Conservation (phyloP, 768 basidiomycete genomes). For the Collybia nuda region DNA sequence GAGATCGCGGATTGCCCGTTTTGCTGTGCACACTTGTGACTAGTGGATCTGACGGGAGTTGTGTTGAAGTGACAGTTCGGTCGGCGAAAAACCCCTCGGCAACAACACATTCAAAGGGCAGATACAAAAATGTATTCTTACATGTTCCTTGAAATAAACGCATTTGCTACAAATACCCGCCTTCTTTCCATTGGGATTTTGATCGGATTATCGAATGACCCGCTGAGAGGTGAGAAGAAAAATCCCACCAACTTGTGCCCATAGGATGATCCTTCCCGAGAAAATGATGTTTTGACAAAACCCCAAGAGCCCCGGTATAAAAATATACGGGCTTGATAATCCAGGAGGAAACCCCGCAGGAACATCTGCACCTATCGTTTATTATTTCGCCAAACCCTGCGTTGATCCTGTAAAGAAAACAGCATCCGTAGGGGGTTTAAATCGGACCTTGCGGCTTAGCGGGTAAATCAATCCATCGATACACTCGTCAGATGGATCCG, state of each 20-base stretch:
- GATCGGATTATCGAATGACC: slow-evolving; percentile 28
- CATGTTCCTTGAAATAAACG: slow-evolving; percentile 20
- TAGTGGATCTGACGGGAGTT: slow-evolving; percentile 17
- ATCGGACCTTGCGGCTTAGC: too few species aligned
- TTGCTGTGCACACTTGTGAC: slow-evolving; percentile 23
- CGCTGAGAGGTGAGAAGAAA: slow-evolving; percentile 7
- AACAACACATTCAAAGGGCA: slow-evolving; percentile 14
- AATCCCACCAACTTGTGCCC: slow-evolving; percentile 16
- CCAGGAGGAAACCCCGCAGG: not conserved
- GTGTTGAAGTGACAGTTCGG: slow-evolving; percentile 18
- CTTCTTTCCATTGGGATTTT: slow-evolving; percentile 25
- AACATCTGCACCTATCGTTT: too few species aligned
- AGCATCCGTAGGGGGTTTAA: too few species aligned
- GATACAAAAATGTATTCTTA: slow-evolving; percentile 20
- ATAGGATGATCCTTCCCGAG: slow-evolving; percentile 21
- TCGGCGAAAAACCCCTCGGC: slow-evolving; percentile 22
- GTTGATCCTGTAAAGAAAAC: too few species aligned
- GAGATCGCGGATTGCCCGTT: slow-evolving; percentile 26
- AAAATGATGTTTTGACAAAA: not conserved
- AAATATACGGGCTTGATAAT: too few species aligned
- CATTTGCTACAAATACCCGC: slow-evolving; percentile 19
- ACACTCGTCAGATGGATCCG: not conserved
- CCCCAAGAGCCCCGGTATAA: too few species aligned
- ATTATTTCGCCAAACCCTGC: too few species aligned
- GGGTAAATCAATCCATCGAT: too few species aligned